Base-by-base conservation (phyloP, 2,329 filamentous ascomycete species). In the Stagonosporopsis rhizophila region DNA sequence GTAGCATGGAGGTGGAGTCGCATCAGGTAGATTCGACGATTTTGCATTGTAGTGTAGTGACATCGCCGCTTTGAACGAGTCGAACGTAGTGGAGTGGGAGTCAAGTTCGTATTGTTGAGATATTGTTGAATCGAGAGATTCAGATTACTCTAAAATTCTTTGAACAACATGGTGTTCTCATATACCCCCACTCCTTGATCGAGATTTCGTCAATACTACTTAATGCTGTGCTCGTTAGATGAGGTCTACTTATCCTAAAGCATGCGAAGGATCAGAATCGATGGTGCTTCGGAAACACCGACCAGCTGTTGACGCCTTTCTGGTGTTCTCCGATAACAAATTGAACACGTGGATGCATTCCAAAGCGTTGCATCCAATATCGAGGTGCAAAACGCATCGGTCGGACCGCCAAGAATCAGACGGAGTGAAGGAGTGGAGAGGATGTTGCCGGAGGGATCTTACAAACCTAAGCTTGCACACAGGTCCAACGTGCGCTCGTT, bases 1-100 rank as follows among this genome's bases (percentile, higher is more conserved):
- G n/a, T 56, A 51, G 22, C 53, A 56, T 8, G 53, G 17, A 7
- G 53, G 46, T 5, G 47, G 37, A 25, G 23, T 23, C 40, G 28
- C 6, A 19, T 9, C n/a, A 6, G 25, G 19, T 2, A 27, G n/a
- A 15, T 17, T n/a, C 19, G 17, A 17, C 9, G 14, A 22, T 11
- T 22, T 6, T 12, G 27, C 14, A 28, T 12, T 51, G 15, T 32
- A 42, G 25, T 44, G 27, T 4, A 46, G 25, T 2, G 53, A 47
- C 47, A 56, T 51, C 3, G 9, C 41, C 15, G 17, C 12, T 17
- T 25, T 14, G 27, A 42, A 27, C 19, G 8, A 19, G 15, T 28
- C 9, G 11, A 19, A 20, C 9, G 11, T 7, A 44, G 12, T 15
- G 20, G 12, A 25, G 12, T 25, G 25, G 2, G 37, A 25, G 17